Percentiles rank a stretch among this genome's conserved stretches.
Evolutionary conservation across 495 filamentous ascomycete species (phyloP).

Genomic region (Penicillium manginii): DNA sequence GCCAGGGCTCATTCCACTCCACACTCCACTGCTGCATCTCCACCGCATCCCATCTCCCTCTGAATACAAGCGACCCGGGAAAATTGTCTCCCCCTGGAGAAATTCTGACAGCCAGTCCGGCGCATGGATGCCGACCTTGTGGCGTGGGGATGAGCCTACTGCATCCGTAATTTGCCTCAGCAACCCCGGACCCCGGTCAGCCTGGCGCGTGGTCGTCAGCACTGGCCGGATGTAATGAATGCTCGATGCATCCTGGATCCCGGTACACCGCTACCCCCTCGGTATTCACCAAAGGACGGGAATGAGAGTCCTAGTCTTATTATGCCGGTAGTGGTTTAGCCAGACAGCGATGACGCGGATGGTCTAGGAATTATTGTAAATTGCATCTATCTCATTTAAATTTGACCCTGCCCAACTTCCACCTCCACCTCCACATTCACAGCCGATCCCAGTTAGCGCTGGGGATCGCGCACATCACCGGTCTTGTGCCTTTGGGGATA

Average conservation of each 20-base stretch:
- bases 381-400: not conserved
- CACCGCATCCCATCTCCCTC: not conserved
- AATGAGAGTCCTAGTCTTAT: constrained; percentile 5
- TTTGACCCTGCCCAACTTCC: not conserved
- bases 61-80: constrained; percentile 11
- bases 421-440: not conserved
- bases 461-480: constrained; percentile 15
- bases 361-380: not conserved
- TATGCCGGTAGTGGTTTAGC: constrained; percentile 18
- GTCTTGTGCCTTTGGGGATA: not conserved
- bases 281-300: constrained; percentile 5
- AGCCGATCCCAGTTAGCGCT: constrained; percentile 4
- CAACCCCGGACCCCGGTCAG: constrained; percentile 17
- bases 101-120: constrained; percentile 2
- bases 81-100: constrained; percentile 18
- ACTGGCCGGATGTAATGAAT: not conserved
- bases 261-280: constrained; percentile 1
- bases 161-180: constrained; percentile 23
- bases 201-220: constrained; percentile 22
- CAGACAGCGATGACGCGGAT: constrained; percentile 8
- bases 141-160: constrained; percentile 18
- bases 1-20: not conserved
- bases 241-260: not conserved
- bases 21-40: not conserved
- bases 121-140: constrained; percentile 11